phyloP scores from a whole-genome alignment of 108 stramenopile genomes.

The Fistulifera solaris region DNA sequence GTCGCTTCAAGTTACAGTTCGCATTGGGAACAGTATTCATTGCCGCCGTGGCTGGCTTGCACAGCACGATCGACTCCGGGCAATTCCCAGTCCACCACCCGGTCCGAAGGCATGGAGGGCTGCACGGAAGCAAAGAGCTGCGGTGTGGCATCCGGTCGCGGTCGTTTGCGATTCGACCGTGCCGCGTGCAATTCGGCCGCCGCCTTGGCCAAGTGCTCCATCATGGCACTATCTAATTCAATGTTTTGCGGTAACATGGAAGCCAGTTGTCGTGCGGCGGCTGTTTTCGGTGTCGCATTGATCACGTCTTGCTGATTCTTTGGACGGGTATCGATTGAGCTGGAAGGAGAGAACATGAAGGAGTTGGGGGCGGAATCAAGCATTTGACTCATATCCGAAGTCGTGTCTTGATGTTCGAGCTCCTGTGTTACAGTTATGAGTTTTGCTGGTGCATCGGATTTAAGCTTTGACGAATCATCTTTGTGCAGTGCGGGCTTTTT shows the following conservation, averaged over 20 bases:
- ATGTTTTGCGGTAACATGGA: conserved; percentile 34
- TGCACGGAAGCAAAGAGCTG: no score
- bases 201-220: conserved; percentile 75
- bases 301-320: not conserved
- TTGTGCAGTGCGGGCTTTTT: no score
- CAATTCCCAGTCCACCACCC: no score
- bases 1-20: conserved; percentile 46
- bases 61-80: conserved; percentile 52
- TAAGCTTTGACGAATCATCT: no score
- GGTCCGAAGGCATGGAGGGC: no score
- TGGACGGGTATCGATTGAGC: not conserved
- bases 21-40: conserved; percentile 76
- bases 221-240: conserved; percentile 55
- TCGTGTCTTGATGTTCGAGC: no score
- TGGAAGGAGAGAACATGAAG: not conserved
- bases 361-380: no score
- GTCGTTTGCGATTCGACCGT: conserved; percentile 62
- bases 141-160: conserved; percentile 10
- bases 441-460: no score
- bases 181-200: conserved; percentile 79
- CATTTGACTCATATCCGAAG: no score
- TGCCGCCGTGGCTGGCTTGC: conserved; percentile 70
- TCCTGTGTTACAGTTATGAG: no score
- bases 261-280: conserved; percentile 16
- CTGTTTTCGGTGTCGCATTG: conserved; percentile 12